Conservation (phyloP, 139 green algal species). For the Chlorella vulgaris region DNA sequence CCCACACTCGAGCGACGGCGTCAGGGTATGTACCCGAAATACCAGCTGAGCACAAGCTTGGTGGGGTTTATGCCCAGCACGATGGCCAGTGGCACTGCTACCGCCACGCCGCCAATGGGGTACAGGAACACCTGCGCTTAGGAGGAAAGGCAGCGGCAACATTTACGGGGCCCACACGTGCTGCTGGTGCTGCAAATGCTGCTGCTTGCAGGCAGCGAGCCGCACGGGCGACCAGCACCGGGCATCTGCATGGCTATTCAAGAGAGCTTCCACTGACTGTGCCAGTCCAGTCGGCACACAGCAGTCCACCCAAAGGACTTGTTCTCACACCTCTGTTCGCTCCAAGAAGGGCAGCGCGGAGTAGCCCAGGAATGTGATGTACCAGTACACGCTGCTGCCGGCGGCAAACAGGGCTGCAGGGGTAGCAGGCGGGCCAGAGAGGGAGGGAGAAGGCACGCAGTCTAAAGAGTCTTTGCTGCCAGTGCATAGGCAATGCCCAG, state of each 20-base stretch:
- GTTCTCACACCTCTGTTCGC: constrained; percentile 80
- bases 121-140: constrained; percentile 86
- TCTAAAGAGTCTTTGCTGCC: background rate
- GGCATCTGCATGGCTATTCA: too few relatives aligned
- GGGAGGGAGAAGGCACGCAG: background rate
- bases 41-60: constrained; percentile 60
- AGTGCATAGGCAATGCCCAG: too few relatives aligned
- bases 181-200: too few relatives aligned
- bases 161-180: too few relatives aligned
- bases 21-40: too few relatives aligned
- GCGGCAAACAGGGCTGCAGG: constrained; percentile 74
- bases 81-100: constrained; percentile 72
- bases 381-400: constrained; percentile 87
- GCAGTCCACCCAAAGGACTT: too few relatives aligned
- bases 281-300: too few relatives aligned
- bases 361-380: constrained; percentile 97
- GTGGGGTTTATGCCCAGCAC: constrained; percentile 83
- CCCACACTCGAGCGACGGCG: too few relatives aligned
- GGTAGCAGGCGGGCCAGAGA: constrained; percentile 68
- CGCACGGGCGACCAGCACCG: too few relatives aligned
- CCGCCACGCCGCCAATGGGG: constrained; percentile 76
- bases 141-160: background rate
- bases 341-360: constrained; percentile 88
- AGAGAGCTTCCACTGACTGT: too few relatives aligned
- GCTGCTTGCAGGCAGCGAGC: too few relatives aligned